These are phyloP conservation scores for Leishmania tropica DNA, from an alignment of 208 protist genomes.

Conservation along the genomic window DNA sequence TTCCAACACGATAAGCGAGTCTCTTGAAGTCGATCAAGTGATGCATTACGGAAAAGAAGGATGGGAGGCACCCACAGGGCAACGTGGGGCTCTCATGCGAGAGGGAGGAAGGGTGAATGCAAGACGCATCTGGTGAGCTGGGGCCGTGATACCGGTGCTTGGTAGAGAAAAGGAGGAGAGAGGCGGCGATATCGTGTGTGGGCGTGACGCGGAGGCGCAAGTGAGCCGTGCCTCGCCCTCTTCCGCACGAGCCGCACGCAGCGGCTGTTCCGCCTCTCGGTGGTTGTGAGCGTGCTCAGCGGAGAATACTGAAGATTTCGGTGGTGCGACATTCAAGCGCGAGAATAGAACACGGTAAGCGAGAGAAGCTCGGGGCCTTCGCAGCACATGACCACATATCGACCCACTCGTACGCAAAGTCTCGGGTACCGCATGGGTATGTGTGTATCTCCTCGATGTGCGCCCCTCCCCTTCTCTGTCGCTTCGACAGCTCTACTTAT, in stretches of 20 bases:
- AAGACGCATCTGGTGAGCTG: not conserved
- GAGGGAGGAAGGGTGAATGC: not conserved
- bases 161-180: not conserved
- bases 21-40: not conserved
- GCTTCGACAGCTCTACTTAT: not conserved
- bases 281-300: not conserved
- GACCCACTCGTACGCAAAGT: not conserved
- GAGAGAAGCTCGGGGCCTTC: not conserved
- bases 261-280: not conserved
- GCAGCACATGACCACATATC: not conserved
- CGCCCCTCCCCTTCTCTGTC: not conserved
- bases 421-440: not conserved
- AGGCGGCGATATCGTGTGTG: too few relatives aligned
- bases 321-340: not conserved
- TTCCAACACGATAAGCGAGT: not conserved
- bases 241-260: not conserved
- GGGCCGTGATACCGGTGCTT: not conserved
- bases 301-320: not conserved
- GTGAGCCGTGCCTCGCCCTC: too few relatives aligned
- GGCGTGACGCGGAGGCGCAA: not conserved
- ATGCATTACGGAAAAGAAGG: not conserved
- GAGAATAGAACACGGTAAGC: not conserved
- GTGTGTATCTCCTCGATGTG: not conserved
- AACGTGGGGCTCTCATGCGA: not conserved
- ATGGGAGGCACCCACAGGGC: not conserved